These are phyloP conservation scores for Colletotrichum navitas DNA, from an alignment of 2,329 filamentous ascomycete genomes.

Conservation along the genomic window DNA sequence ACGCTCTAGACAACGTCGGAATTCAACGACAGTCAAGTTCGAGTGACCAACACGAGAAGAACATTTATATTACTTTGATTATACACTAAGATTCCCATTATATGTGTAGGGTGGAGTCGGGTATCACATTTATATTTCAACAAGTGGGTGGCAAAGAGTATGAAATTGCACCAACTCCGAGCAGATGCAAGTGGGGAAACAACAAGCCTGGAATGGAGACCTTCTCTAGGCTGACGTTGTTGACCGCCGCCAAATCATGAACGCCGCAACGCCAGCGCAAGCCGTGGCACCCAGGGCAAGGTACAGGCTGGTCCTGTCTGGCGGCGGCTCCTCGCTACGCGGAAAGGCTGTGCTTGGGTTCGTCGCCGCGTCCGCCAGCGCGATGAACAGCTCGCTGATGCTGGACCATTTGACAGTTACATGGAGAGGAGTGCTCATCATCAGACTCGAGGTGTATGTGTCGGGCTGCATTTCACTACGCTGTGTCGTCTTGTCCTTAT, in stretches of 20 bases:
- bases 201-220: background rate
- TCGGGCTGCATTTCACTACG: constrained; percentile 91
- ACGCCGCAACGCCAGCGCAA: constrained; percentile 72
- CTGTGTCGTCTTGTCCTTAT: constrained; percentile 97
- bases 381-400: constrained; percentile 93
- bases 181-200: constrained; percentile 28
- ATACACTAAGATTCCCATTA: constrained; percentile 24
- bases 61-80: constrained; percentile 28
- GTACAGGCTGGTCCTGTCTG: constrained; percentile 87
- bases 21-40: background rate
- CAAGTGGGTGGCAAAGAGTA: constrained; percentile 18
- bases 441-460: constrained; percentile 85
- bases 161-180: constrained; percentile 34
- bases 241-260: constrained; percentile 74
- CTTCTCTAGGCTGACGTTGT: constrained; percentile 58
- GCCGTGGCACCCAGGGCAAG: constrained; percentile 82
- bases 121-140: constrained; percentile 40
- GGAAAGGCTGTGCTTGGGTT: constrained; percentile 91
- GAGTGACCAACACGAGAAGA: background rate
- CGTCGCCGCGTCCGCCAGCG: constrained; percentile 89
- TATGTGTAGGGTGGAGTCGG: constrained; percentile 40
- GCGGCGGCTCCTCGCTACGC: constrained; percentile 86
- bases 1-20: too few species aligned
- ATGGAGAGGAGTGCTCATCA: constrained; percentile 92
- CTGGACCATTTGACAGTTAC: constrained; percentile 95